phyloP scores from a whole-genome alignment of 2,329 filamentous ascomycete species.

The Leptographium lundbergii region DNA sequence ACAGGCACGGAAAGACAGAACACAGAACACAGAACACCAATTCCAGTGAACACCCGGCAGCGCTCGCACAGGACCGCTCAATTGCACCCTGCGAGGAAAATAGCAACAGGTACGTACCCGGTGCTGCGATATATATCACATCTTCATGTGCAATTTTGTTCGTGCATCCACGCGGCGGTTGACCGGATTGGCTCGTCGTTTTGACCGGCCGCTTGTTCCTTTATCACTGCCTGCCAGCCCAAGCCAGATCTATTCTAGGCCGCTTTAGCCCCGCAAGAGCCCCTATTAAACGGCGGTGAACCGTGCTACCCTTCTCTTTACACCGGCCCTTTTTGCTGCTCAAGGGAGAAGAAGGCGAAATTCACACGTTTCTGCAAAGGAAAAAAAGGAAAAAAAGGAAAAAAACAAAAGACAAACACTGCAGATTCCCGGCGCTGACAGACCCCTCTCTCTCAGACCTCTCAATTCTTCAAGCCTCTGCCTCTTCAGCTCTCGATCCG shows the following conservation, averaged over 20 bases:
- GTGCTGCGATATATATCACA: background rate
- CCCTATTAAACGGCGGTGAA: conserved; percentile 4
- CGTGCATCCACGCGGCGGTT: background rate
- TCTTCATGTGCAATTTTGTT: background rate
- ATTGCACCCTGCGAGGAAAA: background rate
- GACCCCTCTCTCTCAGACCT: background rate
- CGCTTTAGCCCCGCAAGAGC: background rate
- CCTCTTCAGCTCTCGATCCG: background rate
- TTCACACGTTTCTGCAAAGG: background rate
- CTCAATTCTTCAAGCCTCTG: background rate
- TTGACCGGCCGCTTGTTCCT: background rate
- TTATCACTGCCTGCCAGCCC: background rate
- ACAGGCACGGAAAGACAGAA: too few species aligned
- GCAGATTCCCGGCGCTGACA: background rate
- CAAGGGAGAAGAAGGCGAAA: background rate
- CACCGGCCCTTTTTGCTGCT: background rate
- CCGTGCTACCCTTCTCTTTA: background rate
- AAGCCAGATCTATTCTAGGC: background rate
- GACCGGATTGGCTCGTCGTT: background rate
- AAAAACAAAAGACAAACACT: background rate
- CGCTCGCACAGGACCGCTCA: background rate
- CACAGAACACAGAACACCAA: too few species aligned
- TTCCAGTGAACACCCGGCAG: too few species aligned
- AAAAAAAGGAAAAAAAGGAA: background rate
- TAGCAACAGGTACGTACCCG: background rate